Evolutionary conservation across 2,329 filamentous ascomycete genomes (phyloP).

Genomic region (Fusarium hostae): DNA sequence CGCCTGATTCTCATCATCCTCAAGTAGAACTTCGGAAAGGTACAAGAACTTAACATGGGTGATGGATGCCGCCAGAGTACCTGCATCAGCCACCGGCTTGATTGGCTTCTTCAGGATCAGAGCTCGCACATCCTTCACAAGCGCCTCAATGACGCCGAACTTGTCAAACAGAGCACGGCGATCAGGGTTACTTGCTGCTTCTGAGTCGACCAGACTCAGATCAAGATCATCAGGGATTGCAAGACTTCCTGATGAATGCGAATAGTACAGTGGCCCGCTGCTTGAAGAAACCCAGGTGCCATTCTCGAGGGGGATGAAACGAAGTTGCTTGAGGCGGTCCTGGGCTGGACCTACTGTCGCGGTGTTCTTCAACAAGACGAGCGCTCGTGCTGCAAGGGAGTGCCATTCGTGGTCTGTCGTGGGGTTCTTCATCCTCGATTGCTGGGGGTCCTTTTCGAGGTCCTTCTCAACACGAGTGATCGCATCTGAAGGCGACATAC

Average conservation of each 20-base stretch:
- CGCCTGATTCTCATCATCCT: background rate
- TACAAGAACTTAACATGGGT: constrained; percentile 33
- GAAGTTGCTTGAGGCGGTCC: constrained; percentile 3
- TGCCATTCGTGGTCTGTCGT: constrained; percentile 23
- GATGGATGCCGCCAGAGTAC: constrained; percentile 3
- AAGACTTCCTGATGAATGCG: constrained; percentile 10
- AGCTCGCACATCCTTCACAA: constrained; percentile 12
- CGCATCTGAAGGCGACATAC: background rate
- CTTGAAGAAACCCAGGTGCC: constrained; percentile 31
- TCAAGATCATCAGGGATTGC: constrained; percentile 17
- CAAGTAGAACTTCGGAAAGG: constrained; percentile 16
- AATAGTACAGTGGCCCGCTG: constrained; percentile 17
- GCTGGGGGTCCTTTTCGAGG: background rate
- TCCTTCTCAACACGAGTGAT: constrained; percentile 22
- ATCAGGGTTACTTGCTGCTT: constrained; percentile 15
- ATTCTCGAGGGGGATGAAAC: constrained; percentile 26
- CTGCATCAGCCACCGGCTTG: background rate
- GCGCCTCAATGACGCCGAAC: constrained; percentile 25
- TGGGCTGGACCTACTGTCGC: background rate
- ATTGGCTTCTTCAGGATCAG: constrained; percentile 7
- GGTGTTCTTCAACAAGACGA: background rate
- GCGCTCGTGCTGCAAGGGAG: constrained; percentile 25
- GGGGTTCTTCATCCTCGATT: constrained; percentile 28
- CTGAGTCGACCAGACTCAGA: constrained; percentile 17
- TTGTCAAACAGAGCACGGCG: constrained; percentile 23